Evolutionary conservation across 768 basidiomycete species (phyloP).

Genomic region (Collybiopsis confluens): DNA sequence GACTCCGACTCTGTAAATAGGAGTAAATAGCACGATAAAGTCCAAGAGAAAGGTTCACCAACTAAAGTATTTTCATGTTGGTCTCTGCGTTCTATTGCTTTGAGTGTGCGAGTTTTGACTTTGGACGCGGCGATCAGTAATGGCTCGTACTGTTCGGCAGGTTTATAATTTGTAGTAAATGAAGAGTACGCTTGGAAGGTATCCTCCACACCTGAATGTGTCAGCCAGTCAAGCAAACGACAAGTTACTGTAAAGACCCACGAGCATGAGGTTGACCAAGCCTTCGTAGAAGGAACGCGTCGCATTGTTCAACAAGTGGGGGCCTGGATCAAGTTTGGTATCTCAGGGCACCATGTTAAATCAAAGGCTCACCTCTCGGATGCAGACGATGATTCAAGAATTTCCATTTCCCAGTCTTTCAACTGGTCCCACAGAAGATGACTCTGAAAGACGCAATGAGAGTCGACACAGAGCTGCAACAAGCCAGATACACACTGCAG

Average conservation of each 20-base stretch:
- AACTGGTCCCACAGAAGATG: slow-evolving; percentile 67
- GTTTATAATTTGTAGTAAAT: slow-evolving; percentile 78
- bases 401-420: slow-evolving; percentile 71
- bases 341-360: neutral
- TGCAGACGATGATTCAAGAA: slow-evolving; percentile 44
- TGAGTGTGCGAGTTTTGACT: slow-evolving; percentile 54
- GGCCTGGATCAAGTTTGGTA: slow-evolving; percentile 25
- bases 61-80: slow-evolving; percentile 38
- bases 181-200: slow-evolving; percentile 85
- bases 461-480: neutral
- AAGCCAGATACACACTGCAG: slow-evolving; percentile 42
- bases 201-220: slow-evolving; percentile 62
- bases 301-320: slow-evolving; percentile 44
- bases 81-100: slow-evolving; percentile 63
- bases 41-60: neutral
- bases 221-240: neutral
- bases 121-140: slow-evolving; percentile 77
- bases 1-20: slow-evolving; percentile 27
- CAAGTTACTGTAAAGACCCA: slow-evolving; percentile 36
- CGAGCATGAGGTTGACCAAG: slow-evolving; percentile 69
- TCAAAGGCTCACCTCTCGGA: slow-evolving; percentile 40
- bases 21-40: neutral
- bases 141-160: slow-evolving; percentile 72
- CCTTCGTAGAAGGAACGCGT: slow-evolving; percentile 58
- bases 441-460: slow-evolving; percentile 41